A percentile compares a stretch with the other conserved stretches of the same genome.
Evolutionary conservation across 345 rosid genomes (phyloP).

Genomic region (Barbarea vulgaris): DNA sequence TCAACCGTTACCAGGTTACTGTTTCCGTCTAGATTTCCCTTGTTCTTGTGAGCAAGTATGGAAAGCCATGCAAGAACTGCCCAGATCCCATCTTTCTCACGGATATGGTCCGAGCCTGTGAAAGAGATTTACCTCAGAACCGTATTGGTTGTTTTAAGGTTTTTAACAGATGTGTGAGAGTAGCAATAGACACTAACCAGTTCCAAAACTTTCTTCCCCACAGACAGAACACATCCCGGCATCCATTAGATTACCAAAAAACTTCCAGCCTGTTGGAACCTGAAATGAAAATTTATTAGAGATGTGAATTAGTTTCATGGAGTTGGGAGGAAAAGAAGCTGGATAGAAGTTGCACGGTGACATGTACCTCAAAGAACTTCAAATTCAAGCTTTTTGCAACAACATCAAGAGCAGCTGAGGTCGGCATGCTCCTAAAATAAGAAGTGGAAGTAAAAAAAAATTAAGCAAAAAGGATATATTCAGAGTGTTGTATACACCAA

Average conservation of each 20-base stretch:
- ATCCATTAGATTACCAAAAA: conserved; percentile 99
- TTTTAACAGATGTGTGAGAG: conserved; percentile 18
- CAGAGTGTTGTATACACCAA: conserved; percentile 3
- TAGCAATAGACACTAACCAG: conserved; percentile 58
- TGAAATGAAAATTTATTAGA: conserved; percentile 37
- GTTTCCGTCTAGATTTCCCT: conserved; percentile 62
- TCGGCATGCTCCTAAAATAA: conserved; percentile 95
- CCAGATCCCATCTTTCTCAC: conserved; percentile 99
- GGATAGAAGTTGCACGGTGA: conserved; percentile 6
- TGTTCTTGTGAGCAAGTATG: conserved; percentile 84
- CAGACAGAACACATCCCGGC: conserved; percentile 95
- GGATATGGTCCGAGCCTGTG: conserved; percentile 94
- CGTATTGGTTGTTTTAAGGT: neutral
- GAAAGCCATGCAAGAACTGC: conserved; percentile 99
- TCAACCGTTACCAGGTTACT: conserved; percentile 80
- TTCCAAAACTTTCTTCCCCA: conserved; percentile 99
- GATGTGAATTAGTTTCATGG: neutral
- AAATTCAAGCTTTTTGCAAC: conserved; percentile 83
- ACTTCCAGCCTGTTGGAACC: conserved; percentile 99
- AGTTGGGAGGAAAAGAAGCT: neutral
- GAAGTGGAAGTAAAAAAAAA: neutral
- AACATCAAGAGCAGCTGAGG: conserved; percentile 98
- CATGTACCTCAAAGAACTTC: conserved; percentile 91
- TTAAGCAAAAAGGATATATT: conserved; percentile 13
- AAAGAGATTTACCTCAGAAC: conserved; percentile 25